Base-by-base conservation (phyloP, 768 basidiomycete genomes). In the Lepiota brunneoincarnata region DNA sequence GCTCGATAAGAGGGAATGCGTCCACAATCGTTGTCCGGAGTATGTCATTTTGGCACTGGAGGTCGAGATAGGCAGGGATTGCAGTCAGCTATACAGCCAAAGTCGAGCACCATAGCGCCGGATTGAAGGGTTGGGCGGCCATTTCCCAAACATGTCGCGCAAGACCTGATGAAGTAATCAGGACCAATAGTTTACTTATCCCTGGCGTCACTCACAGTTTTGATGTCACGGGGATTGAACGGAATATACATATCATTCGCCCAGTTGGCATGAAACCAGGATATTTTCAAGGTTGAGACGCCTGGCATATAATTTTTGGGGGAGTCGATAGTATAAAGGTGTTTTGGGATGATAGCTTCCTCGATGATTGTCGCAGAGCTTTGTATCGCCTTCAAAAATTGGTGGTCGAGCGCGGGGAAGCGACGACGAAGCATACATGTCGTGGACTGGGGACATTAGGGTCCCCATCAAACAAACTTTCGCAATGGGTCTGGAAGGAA, bases 201-300 rank as follows among this genome's bases (percentile, higher is more conserved):
- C 20, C 21, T 20, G 4, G 4, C 6, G n/a, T 34, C 43, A 45
- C 43, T 20, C 24, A 37, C 51, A n/a, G 21, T 15, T 37, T 34
- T 12, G 41, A 44, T 11, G 12, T 35, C 31, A 6, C 24, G 6
- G 9, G 24, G 24, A 26, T 28, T 9, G 14, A 6, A 9, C 2
- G 43, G 43, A n/a, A n/a, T 15, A 12, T 26, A 45, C 14, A 50
- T 28, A 9, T 40, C 38, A 14, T 50, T 18, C 18, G 4, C 6
- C 51, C 51, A 52, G 20, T 52, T 53, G 9, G 23, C 52, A 39
- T 46, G 44, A 46, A 36, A 54, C 52, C 52, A 54, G 23, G 43
- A 54, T 28, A 54, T 18, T 28, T 31, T 54, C 52, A 54, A 18
- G 12, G 43, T 46, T 5, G 52, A 39, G 3, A 46, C n/a, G 21